Percentiles rank a stretch among this genome's conserved stretches.
Conservation (phyloP, 1,284 basidiomycete genomes). For the Cutaneotrichosporon cavernicola region DNA sequence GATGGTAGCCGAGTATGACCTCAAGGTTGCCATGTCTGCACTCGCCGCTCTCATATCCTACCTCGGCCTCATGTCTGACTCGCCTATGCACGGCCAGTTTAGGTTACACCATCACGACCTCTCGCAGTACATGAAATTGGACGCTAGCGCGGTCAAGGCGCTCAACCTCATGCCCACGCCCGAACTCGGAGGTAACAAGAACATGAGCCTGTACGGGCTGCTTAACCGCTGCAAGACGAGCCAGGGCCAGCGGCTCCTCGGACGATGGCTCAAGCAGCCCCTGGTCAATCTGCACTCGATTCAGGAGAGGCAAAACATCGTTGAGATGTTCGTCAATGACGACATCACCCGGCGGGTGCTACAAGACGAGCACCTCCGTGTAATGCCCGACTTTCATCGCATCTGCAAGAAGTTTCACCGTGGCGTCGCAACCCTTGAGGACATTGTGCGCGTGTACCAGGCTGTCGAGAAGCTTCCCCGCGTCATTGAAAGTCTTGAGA, state of each 20-base stretch:
- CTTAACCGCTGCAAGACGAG: constrained; percentile 95
- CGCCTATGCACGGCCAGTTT: constrained; percentile 78
- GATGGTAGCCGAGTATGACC: constrained; percentile 68
- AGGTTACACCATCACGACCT: constrained; percentile 83
- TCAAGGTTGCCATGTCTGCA: constrained; percentile 76
- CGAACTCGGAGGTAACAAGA: constrained; percentile 62
- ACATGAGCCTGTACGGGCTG: constrained; percentile 82
- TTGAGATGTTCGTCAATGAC: constrained; percentile 83
- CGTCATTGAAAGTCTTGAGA: constrained; percentile 65
- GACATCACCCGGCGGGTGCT: constrained; percentile 60
- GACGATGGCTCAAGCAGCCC: constrained; percentile 95
- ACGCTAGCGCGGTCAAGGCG: constrained; percentile 89
- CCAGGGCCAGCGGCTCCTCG: constrained; percentile 87
- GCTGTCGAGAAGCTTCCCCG: constrained; percentile 76
- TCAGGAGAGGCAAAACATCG: constrained; percentile 76
- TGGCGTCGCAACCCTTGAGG: constrained; percentile 79
- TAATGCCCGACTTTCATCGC: constrained; percentile 92
- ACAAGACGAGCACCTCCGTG: constrained; percentile 79
- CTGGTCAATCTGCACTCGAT: constrained; percentile 93
- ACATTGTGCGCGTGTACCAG: constrained; percentile 95
- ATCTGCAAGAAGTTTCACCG: constrained; percentile 91
- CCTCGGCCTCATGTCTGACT: constrained; percentile 76
- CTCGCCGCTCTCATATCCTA: constrained; percentile 80
- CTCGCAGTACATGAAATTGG: constrained; percentile 91
- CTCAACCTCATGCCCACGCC: constrained; percentile 79